Conservation (phyloP, 116 monocot genomes). For the Zostera marina region DNA sequence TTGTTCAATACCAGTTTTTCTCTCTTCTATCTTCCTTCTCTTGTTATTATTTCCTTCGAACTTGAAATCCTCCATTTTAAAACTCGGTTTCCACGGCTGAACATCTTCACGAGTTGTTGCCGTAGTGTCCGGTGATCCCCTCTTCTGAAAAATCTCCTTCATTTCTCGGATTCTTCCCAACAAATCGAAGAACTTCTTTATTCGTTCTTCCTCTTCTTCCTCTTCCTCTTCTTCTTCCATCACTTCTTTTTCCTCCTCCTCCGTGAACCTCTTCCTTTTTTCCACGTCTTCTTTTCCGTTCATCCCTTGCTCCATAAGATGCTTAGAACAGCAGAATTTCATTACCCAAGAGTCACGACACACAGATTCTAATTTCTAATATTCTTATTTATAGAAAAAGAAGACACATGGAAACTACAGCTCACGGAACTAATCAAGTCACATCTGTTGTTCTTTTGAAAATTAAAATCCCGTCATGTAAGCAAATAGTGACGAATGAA, state of each 20-base stretch:
- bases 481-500: too few relatives aligned
- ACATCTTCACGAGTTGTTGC: not conserved
- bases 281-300: too few relatives aligned
- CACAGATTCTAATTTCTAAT: too few relatives aligned
- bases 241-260: not conserved
- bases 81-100: not conserved
- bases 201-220: not conserved
- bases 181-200: constrained; percentile 3
- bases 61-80: not conserved
- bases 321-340: too few relatives aligned
- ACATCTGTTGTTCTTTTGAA: too few relatives aligned
- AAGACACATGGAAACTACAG: too few relatives aligned
- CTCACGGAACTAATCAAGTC: too few relatives aligned
- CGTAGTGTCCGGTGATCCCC: not conserved
- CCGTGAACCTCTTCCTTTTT: too few relatives aligned
- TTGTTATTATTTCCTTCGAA: not conserved
- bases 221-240: not conserved
- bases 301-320: too few relatives aligned
- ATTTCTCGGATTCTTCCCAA: not conserved
- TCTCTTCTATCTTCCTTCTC: not conserved
- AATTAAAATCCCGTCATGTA: too few relatives aligned
- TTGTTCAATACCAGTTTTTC: not conserved
- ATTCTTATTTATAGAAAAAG: too few relatives aligned
- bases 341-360: too few relatives aligned
- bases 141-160: not conserved